A percentile compares a stretch with the other conserved stretches of the same genome.
Evolutionary conservation across 1,284 basidiomycete species (phyloP).

Genomic region (Lignosus rhinocerotis): DNA sequence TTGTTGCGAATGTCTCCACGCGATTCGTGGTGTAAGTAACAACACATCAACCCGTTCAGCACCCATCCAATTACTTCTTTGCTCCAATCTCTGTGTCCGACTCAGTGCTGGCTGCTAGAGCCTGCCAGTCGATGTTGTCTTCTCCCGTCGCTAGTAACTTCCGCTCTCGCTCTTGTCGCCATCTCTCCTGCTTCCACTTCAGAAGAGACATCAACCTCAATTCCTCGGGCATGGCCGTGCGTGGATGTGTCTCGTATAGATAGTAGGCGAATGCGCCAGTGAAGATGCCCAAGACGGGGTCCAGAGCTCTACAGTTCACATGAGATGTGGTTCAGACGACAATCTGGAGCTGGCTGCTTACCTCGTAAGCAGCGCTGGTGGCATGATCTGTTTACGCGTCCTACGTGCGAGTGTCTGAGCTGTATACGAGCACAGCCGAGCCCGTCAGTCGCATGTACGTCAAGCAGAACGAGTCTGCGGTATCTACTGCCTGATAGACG

Average conservation of each 20-base stretch:
- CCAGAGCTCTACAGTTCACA: conserved; percentile 48
- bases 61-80: not conserved
- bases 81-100: conserved; percentile 1
- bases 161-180: conserved; percentile 28
- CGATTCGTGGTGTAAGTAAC: not conserved
- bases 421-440: not conserved
- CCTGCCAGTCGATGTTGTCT: conserved; percentile 19
- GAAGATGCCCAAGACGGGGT: conserved; percentile 78
- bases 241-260: conserved; percentile 83
- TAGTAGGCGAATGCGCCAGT: conserved; percentile 84
- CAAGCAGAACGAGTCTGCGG: too few species aligned
- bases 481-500: too few species aligned
- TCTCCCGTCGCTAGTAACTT: conserved; percentile 13
- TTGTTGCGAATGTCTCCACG: not conserved
- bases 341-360: conserved; percentile 28
- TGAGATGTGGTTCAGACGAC: not conserved
- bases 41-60: too few species aligned
- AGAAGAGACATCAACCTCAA: conserved; percentile 64
- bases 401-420: too few species aligned
- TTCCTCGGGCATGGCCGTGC: conserved; percentile 68
- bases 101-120: conserved; percentile 14
- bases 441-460: too few species aligned
- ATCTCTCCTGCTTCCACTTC: conserved; percentile 53
- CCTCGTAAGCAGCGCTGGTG: conserved; percentile 51
- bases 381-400: conserved; percentile 9